A percentile compares a stretch with the other conserved stretches of the same genome.
Conservation (phyloP, 1,284 basidiomycete genomes). For the Coriolopsis trogii region DNA sequence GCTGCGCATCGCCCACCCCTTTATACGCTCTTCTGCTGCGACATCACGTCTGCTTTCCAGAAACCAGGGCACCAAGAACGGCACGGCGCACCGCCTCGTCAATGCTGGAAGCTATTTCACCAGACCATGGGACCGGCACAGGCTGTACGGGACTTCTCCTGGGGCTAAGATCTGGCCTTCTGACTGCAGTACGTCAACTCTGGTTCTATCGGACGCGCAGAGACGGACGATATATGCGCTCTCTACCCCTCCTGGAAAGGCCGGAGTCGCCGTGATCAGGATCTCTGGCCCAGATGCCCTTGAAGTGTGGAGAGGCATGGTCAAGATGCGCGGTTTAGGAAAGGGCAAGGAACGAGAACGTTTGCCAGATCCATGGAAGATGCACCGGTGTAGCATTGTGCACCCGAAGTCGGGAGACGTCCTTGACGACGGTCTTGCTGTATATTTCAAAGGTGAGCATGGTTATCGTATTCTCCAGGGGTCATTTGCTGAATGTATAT, state of each 20-base stretch:
- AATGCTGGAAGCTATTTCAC: neutral
- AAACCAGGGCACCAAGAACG: constrained; percentile 12
- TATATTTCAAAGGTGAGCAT: constrained; percentile 76
- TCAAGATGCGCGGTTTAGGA: constrained; percentile 32
- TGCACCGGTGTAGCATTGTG: constrained; percentile 71
- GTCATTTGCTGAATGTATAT: neutral
- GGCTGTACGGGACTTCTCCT: constrained; percentile 6
- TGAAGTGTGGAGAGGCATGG: constrained; percentile 61
- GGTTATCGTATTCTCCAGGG: neutral
- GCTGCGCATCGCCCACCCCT: constrained; percentile 18
- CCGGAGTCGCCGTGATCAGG: constrained; percentile 80
- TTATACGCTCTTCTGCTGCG: constrained; percentile 10
- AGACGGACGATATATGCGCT: constrained; percentile 82
- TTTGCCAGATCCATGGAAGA: constrained; percentile 58
- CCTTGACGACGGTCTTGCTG: constrained; percentile 79
- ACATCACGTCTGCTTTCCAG: constrained; percentile 16
- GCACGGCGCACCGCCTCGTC: constrained; percentile 20
- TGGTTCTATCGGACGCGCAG: constrained; percentile 59
- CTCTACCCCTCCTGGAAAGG: constrained; percentile 82
- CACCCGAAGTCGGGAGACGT: constrained; percentile 63
- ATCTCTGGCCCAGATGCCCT: constrained; percentile 77
- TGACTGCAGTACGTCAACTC: neutral
- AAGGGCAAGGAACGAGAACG: constrained; percentile 21
- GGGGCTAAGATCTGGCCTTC: neutral
- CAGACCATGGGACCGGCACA: constrained; percentile 5